Evolutionary conservation across 2,329 filamentous ascomycete species (phyloP), one percentile per base, ranked within the genome.

Genomic region (Penicillium sp.): DNA sequence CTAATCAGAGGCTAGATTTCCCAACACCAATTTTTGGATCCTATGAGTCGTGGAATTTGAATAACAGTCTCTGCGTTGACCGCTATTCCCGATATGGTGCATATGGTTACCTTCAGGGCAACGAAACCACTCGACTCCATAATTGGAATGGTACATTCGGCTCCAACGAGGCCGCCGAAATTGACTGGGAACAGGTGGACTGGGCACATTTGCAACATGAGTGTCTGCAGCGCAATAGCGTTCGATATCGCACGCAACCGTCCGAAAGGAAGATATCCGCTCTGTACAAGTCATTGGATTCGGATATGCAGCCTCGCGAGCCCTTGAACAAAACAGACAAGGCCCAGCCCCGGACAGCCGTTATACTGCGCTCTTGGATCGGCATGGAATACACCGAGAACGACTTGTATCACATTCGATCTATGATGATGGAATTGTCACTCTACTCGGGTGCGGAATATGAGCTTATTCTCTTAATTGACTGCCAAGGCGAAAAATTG

Each of bases 361-460:
- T 96, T 8, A 84, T 97, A 1, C 83, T 97, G 31, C 85, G 93
- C 23, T 89, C 89, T 50, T 96, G 90, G 89, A 86, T 88, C 62
- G 89, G 90, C 63, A 96, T 89, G 65, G 67, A 85, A n/a, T 97
- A 91, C 79, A 86, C 85, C 13, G 85, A 89, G 47, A 90, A 96
- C 67, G 90, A 93, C 68, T 81, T 94, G 50, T 85, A 92, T 72
- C 89, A 90, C 68, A 76, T 96, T 45, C 88, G 93, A 25, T 88
- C 92, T 36, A 86, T 96, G 75, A 90, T 96, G 69, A 84, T 87
- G 15, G 93, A 97, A 73, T 80, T 96, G 12, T 84, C 87, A 1
- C 79, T 96, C 55, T 87, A 89, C 51, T 93, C 91, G 6, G 91
- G 91, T 25, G 91, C 89, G 35, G 89, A 93, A 66, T 96, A 96